phyloP scores from a whole-genome alignment of 352 stramenopile species.

The Globisporangium echinulatum region DNA sequence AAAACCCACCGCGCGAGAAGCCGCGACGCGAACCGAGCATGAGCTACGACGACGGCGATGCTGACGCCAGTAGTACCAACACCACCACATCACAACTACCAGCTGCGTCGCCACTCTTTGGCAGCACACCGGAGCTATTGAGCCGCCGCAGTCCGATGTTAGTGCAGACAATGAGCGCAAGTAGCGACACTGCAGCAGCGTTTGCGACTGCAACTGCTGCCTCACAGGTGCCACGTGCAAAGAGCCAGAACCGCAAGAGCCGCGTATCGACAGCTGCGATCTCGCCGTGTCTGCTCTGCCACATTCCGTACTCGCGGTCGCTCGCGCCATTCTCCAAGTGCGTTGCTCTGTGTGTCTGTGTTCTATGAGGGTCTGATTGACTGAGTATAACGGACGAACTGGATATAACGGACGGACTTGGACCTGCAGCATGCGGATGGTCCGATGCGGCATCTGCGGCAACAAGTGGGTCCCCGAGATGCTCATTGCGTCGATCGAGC shows the following conservation, averaged over 20 bases:
- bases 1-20: conserved; percentile 51
- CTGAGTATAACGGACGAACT: too few relatives aligned
- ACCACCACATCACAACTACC: background rate
- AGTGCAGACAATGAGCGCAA: conserved; percentile 21
- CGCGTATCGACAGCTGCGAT: conserved; percentile 20
- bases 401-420: too few relatives aligned
- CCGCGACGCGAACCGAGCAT: conserved; percentile 21
- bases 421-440: conserved; percentile 89
- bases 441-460: conserved; percentile 93
- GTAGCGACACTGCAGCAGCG: background rate
- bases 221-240: background rate
- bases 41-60: conserved; percentile 35
- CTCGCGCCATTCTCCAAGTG: conserved; percentile 94
- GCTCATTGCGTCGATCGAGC: conserved; percentile 88
- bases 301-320: conserved; percentile 96
- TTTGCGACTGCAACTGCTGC: too few relatives aligned
- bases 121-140: conserved; percentile 27
- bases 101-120: conserved; percentile 29
- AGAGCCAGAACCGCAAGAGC: conserved; percentile 25
- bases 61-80: background rate
- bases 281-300: conserved; percentile 92
- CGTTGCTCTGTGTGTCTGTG: conserved; percentile 2
- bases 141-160: conserved; percentile 41
- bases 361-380: too few relatives aligned
- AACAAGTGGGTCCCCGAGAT: conserved; percentile 98